phyloP scores from a whole-genome alignment of 257 asterid species.

The Solanum gracilifrons region DNA sequence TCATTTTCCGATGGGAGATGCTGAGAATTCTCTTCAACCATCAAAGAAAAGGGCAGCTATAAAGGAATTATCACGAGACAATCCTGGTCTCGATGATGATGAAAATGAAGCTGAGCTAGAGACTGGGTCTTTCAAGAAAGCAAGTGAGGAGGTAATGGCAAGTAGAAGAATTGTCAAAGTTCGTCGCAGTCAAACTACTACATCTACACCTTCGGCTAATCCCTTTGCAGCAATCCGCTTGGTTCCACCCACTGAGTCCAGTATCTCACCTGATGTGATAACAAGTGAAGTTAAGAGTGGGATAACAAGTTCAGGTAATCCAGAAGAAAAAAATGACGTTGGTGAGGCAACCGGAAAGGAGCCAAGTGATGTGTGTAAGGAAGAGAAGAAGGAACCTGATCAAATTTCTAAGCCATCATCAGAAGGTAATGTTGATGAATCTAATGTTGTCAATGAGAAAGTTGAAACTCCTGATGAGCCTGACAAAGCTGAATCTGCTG shows the following conservation, averaged over 20 bases:
- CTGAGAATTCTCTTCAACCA: slow-evolving; percentile 44
- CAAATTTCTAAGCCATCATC: slow-evolving; percentile 16
- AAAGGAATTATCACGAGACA: slow-evolving; percentile 69
- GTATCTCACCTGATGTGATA: slow-evolving; percentile 10
- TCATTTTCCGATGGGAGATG: slow-evolving; percentile 54
- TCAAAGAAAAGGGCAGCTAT: slow-evolving; percentile 91
- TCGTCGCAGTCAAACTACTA: slow-evolving; percentile 36
- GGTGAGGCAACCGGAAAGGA: slow-evolving; percentile 11
- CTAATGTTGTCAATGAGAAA: slow-evolving; percentile 16
- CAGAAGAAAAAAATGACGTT: neutral
- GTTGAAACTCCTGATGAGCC: neutral
- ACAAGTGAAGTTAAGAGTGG: neutral
- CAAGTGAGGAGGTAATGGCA: slow-evolving; percentile 81
- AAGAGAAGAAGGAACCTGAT: slow-evolving; percentile 1
- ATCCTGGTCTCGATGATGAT: slow-evolving; percentile 82
- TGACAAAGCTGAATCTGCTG: neutral
- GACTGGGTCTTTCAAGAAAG: slow-evolving; percentile 70
- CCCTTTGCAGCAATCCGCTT: slow-evolving; percentile 72
- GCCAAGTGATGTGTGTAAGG: neutral
- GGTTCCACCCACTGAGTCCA: slow-evolving; percentile 24
- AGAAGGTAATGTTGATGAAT: slow-evolving; percentile 23
- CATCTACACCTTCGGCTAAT: slow-evolving; percentile 46
- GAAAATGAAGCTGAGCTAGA: slow-evolving; percentile 58
- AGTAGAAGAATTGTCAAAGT: slow-evolving; percentile 85
- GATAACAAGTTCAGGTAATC: neutral